These are phyloP conservation scores for Aspergillus flavus DNA, from an alignment of 2,329 filamentous ascomycete species.

Conservation along the genomic window DNA sequence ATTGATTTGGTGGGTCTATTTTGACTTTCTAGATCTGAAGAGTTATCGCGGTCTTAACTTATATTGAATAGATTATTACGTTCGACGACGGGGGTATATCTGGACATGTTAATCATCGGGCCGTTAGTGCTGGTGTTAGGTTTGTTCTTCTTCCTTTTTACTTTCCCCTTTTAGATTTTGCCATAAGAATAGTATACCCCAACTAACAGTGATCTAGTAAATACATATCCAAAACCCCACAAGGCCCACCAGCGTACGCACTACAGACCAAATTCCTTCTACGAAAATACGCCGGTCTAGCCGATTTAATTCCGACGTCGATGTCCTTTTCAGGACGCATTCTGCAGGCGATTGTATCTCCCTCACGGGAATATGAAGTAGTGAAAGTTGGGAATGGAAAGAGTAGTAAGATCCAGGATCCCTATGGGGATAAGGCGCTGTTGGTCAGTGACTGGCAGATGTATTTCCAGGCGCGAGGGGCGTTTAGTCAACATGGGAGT, in stretches of 20 bases:
- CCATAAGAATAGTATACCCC: not conserved
- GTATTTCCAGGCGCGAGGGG: conserved; percentile 39
- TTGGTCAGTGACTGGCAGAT: conserved; percentile 41
- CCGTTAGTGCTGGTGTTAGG: conserved; percentile 44
- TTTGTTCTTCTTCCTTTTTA: conserved; percentile 20
- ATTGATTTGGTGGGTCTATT: conserved; percentile 36
- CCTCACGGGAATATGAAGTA: not conserved
- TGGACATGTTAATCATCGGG: conserved; percentile 45
- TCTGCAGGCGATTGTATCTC: conserved; percentile 20
- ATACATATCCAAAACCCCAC: conserved; percentile 31
- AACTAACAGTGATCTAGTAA: conserved; percentile 4
- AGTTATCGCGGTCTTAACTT: not conserved
- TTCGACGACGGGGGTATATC: conserved; percentile 47
- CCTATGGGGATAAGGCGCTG: conserved; percentile 33
- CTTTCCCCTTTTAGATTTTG: not conserved
- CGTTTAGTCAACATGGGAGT: conserved; percentile 42
- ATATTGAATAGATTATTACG: conserved; percentile 37
- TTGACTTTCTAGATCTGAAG: not conserved
- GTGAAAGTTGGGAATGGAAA: not conserved
- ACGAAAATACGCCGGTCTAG: conserved; percentile 44
- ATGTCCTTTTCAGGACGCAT: conserved; percentile 36
- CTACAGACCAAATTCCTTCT: conserved; percentile 39
- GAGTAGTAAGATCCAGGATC: conserved; percentile 3
- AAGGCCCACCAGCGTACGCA: conserved; percentile 39
- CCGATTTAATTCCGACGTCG: conserved; percentile 42